Evolutionary conservation across 441 rosid species (phyloP), one percentile per base, ranked within the genome.

Genomic region (Pelargonium citronellum): DNA sequence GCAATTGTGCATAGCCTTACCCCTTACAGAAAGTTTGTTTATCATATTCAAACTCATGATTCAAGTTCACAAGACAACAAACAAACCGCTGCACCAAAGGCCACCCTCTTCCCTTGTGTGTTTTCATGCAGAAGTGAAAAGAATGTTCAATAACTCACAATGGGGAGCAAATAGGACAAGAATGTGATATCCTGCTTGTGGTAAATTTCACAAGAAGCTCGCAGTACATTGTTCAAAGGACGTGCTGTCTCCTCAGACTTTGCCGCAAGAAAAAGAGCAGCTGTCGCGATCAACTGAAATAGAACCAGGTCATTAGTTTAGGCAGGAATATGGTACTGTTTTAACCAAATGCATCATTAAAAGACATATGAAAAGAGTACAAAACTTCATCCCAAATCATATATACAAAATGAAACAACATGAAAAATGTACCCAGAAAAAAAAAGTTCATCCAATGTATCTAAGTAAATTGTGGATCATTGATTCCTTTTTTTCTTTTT

Each of bases 201-300:
- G 55, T 71, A 79, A 74, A 87, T 81, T 75, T 89, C 91, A 75
- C 85, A 85, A 37, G 90, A 85, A 43, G 76, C 78, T 71, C 81
- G 83, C 81, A 87, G 39, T 22, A 86, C 84, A 78, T 85, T 77
- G 68, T 84, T 89, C 78, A 89, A 67, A 68, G 91, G 89, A 20
- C 92, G 85, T 15, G 91, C 85, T 9, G 96, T 84, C 88, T 89
- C 96, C 87, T 87, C 96, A 0, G 86, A 86, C 78, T 89, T 89
- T 15, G 96, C 86, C 78, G 91, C 84, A 67, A 89, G 89, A 79
- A 89, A 89, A 65, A 89, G 86, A 62, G 91, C 85, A 78, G 92
- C 96, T 53, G 91, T 84, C 37, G 96, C 90, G 76, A 89, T 84
- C 78, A 87, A 65, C 96, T 89, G 87, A 80, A 79, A 76, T 41